Evolutionary conservation across 805 yeast genomes (phyloP).

Genomic region (Yamadazyma scolyti): DNA sequence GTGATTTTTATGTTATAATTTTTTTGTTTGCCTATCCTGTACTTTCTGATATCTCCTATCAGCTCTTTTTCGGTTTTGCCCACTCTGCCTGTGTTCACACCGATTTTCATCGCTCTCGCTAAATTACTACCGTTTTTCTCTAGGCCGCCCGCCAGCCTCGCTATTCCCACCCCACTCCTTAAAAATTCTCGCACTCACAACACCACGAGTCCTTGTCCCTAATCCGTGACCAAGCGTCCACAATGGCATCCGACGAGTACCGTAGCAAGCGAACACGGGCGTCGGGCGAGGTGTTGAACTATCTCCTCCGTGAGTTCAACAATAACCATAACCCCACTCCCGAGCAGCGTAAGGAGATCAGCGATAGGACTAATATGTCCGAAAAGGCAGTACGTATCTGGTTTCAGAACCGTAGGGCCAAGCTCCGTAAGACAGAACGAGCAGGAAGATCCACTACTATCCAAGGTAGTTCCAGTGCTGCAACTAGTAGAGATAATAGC

Average conservation of each 20-base stretch:
- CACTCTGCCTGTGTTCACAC: too few species aligned
- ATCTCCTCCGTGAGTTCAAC: slow-evolving; percentile 64
- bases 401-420: slow-evolving; percentile 89
- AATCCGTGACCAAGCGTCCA: too few species aligned
- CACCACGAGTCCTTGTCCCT: too few species aligned
- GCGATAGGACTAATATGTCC: slow-evolving; percentile 72
- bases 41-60: too few species aligned
- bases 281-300: slow-evolving; percentile 73
- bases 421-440: slow-evolving; percentile 63
- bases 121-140: too few species aligned
- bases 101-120: too few species aligned
- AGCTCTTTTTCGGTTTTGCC: too few species aligned
- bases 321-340: slow-evolving; percentile 74
- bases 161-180: too few species aligned
- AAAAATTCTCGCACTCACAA: too few species aligned
- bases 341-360: slow-evolving; percentile 63
- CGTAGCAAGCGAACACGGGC: slow-evolving; percentile 53
- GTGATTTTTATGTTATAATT: too few species aligned
- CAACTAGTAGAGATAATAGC: slow-evolving; percentile 22
- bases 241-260: slow-evolving; percentile 4
- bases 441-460: slow-evolving; percentile 22
- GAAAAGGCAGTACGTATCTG: slow-evolving; percentile 89
- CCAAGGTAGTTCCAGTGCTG: slow-evolving; percentile 10
- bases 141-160: too few species aligned
- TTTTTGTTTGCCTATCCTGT: too few species aligned